Percentiles rank a stretch among this genome's conserved stretches.
Conservation (phyloP, 306 rosid species). For the Casuarina cunninghamiana region DNA sequence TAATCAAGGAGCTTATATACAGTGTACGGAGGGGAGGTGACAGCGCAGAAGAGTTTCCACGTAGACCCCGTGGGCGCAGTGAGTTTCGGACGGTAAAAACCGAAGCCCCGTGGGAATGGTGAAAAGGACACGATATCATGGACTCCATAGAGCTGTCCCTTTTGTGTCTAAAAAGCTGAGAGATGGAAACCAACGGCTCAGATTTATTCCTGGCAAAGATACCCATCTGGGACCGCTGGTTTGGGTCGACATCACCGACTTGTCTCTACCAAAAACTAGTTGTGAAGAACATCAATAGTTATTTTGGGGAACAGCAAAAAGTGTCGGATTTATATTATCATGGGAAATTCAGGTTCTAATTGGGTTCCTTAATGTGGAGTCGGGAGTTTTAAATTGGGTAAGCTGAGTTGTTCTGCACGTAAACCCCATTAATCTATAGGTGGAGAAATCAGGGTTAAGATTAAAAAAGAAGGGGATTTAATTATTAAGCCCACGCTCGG, state of each 20-base stretch:
- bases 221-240: slow-evolving; percentile 25
- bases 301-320: slow-evolving; percentile 23
- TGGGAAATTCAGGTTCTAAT: slow-evolving; percentile 30
- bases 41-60: slow-evolving; percentile 1
- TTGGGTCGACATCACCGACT: slow-evolving; percentile 28
- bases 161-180: slow-evolving; percentile 44
- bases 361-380: neutral
- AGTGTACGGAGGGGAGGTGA: slow-evolving; percentile 39
- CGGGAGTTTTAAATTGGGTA: slow-evolving; percentile 4
- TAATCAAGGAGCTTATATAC: slow-evolving; percentile 35
- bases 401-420: slow-evolving; percentile 67
- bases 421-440: slow-evolving; percentile 32
- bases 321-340: neutral
- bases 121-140: slow-evolving; percentile 44
- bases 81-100: too few species aligned
- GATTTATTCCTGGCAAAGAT: neutral
- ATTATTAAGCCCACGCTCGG: slow-evolving; percentile 81
- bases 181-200: slow-evolving; percentile 25
- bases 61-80: neutral
- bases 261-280: slow-evolving; percentile 27
- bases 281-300: neutral
- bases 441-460: slow-evolving; percentile 52
- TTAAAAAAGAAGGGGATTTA: slow-evolving; percentile 24
- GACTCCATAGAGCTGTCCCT: slow-evolving; percentile 43
- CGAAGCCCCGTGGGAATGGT: neutral